Evolutionary conservation across 345 rosid species (phyloP).

Genomic region (Heritiera fomes): DNA sequence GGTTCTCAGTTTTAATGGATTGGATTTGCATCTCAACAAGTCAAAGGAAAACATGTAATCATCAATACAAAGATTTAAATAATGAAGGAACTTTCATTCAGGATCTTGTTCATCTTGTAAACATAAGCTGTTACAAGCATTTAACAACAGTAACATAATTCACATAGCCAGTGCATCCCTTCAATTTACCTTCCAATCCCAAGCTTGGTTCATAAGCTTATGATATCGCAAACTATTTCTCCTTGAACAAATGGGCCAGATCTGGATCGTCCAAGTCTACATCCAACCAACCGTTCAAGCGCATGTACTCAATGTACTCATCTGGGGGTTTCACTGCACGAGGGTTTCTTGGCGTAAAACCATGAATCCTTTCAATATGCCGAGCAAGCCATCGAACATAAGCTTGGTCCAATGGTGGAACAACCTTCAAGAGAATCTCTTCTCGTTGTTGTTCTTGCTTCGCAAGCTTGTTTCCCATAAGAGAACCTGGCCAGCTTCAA

Average conservation of each 20-base stretch:
- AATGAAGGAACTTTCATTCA: neutral
- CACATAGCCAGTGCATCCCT: neutral
- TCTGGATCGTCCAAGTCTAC: constrained; percentile 77
- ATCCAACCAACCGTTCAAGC: constrained; percentile 63
- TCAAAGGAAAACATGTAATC: neutral
- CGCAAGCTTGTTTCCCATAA: constrained; percentile 70
- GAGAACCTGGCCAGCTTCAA: constrained; percentile 23
- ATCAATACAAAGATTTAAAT: neutral
- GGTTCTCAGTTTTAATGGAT: neutral
- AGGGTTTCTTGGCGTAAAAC: constrained; percentile 49
- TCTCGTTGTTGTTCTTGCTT: constrained; percentile 59
- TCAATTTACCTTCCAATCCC: neutral
- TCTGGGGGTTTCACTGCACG: constrained; percentile 64
- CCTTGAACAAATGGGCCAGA: constrained; percentile 61
- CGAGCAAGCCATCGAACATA: constrained; percentile 73
- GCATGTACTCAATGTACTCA: constrained; percentile 65
- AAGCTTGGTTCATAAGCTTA: neutral
- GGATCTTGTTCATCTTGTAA: neutral
- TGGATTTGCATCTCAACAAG: neutral
- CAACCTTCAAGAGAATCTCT: constrained; percentile 53
- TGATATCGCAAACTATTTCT: neutral
- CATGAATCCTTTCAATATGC: constrained; percentile 70
- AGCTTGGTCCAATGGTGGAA: constrained; percentile 66
- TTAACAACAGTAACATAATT: neutral
- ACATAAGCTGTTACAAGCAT: neutral